These are phyloP conservation scores for Alternaria longipes DNA, from an alignment of 2,329 filamentous ascomycete genomes.

Conservation along the genomic window DNA sequence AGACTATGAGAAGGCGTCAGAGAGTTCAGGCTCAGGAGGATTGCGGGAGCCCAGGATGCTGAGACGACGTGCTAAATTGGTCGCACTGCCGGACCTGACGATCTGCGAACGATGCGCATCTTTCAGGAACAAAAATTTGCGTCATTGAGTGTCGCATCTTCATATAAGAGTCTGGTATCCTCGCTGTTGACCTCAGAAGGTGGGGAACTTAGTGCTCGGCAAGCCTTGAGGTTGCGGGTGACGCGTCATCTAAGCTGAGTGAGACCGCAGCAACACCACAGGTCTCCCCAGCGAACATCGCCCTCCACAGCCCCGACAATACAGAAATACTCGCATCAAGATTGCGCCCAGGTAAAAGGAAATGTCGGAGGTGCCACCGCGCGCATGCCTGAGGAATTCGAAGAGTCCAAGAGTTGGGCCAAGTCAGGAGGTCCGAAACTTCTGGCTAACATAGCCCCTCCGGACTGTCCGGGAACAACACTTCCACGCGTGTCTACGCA, in stretches of 20 bases:
- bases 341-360: slow-evolving; percentile 5
- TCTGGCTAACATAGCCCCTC: slow-evolving; percentile 6
- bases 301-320: not conserved
- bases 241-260: slow-evolving; percentile 17
- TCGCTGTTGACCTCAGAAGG: not conserved
- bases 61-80: slow-evolving; percentile 4
- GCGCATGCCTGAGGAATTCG: not conserved
- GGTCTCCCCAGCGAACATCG: not conserved
- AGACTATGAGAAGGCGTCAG: not conserved
- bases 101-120: slow-evolving; percentile 16
- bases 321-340: not conserved
- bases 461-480: slow-evolving; percentile 1
- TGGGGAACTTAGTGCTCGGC: slow-evolving; percentile 11
- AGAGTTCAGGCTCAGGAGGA: not conserved
- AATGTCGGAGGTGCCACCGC: not conserved
- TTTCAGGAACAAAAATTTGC: not conserved
- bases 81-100: not conserved
- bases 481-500: not conserved
- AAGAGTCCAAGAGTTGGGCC: slow-evolving; percentile 5
- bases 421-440: slow-evolving; percentile 2
- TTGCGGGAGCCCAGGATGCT: not conserved
- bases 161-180: slow-evolving; percentile 2
- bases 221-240: slow-evolving; percentile 9
- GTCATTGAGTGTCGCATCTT: slow-evolving; percentile 16
- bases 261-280: slow-evolving; percentile 3